Base-by-base conservation (phyloP, 768 basidiomycete genomes). In the Cyclocybe cylindracea region DNA sequence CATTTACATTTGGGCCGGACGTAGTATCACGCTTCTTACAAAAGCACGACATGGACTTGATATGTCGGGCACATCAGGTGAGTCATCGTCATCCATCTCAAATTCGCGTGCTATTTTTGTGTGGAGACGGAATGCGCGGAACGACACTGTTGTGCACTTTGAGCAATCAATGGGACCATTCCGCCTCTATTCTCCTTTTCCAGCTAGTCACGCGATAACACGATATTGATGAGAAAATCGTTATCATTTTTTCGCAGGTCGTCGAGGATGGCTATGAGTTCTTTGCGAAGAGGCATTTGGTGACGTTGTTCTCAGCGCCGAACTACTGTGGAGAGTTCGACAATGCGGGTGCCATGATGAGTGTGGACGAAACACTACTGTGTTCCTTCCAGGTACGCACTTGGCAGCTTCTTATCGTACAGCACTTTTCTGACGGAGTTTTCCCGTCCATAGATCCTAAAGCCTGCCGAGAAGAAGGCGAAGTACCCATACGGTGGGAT, bases 341-440 rank as follows among this genome's bases (percentile, higher is more conserved):
- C 71, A 99, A 99, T 70, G 95, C 96, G 4, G 96, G 96, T 35
- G 96, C 96, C 33, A 99, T 99, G 96, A 99, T 98, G 96, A 94
- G 91, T 64, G 96, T 99, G 39, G 96, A 98, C 63, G 96, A 98
- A 73, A 97, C 96, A 7, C 70, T 98, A 58, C 70, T 98, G 58
- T 98, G 96, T 74, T 98, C 95, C 7, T 98, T 98, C 92, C 96
- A 98, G 75, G 94, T 95, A 57, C 53, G 71, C 50, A 35, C 36
- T 32, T 29, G 46, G 10, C 11, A 37, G 11, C 38, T 36, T 9
- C 51, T 46, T 43, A 32, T 36, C 14, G 35, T 49, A 8, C 24
- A 11, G 6, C 24, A 24, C 32, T 18, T 42, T 13, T 8, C 16
- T 10, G 34, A 39, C 42, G 51, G 44, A 39, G 41, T 38, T 44